These are phyloP conservation scores for Jacaranda copaia DNA, from an alignment of 257 asterid species.

Conservation along the genomic window DNA sequence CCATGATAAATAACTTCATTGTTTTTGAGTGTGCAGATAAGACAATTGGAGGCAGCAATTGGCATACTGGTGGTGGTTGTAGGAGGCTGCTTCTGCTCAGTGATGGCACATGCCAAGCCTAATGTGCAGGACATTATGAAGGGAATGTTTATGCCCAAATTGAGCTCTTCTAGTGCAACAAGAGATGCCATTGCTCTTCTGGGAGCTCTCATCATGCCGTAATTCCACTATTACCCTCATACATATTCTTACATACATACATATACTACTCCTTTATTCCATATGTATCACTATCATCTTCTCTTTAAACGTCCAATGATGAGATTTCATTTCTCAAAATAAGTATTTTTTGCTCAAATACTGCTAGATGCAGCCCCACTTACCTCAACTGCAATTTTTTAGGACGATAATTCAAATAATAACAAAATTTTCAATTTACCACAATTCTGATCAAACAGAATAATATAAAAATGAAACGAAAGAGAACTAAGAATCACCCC, in stretches of 20 bases:
- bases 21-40: slow-evolving; percentile 30
- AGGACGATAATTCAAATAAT: too few relatives aligned
- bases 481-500: background rate
- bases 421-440: too few relatives aligned
- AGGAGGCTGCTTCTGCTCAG: slow-evolving; percentile 36
- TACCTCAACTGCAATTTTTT: too few relatives aligned
- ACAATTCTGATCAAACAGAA: too few relatives aligned
- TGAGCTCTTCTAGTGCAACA: slow-evolving; percentile 30
- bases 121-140: slow-evolving; percentile 25
- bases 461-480: too few relatives aligned
- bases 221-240: background rate
- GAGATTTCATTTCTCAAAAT: too few relatives aligned
- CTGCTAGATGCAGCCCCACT: too few relatives aligned
- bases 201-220: slow-evolving; percentile 46
- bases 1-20: background rate
- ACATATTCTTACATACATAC: background rate
- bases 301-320: too few relatives aligned
- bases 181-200: slow-evolving; percentile 38
- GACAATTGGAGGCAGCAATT: slow-evolving; percentile 35
- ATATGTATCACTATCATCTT: too few relatives aligned
- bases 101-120: slow-evolving; percentile 30
- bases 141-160: slow-evolving; percentile 39
- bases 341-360: too few relatives aligned
- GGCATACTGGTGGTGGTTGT: slow-evolving; percentile 34
- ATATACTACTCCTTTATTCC: too few relatives aligned